A percentile compares a stretch with the other conserved stretches of the same genome.
Evolutionary conservation across 2,329 filamentous ascomycete species (phyloP).

Genomic region (Aspergillus fischeri): DNA sequence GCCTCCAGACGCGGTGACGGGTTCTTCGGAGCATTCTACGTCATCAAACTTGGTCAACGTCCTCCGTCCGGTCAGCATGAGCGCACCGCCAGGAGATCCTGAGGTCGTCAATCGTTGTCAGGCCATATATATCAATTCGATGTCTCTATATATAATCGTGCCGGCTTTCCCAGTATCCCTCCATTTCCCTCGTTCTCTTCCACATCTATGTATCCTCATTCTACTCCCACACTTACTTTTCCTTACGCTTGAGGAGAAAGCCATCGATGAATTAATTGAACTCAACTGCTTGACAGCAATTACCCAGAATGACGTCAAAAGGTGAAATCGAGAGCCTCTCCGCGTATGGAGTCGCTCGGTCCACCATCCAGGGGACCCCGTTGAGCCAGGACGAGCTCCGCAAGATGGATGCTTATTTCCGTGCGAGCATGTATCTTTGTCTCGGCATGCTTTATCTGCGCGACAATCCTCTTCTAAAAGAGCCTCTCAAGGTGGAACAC

Average conservation of each 20-base stretch:
- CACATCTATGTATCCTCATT: not conserved
- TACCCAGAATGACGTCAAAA: conserved; percentile 14
- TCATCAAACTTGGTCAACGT: not conserved
- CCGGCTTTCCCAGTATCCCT: not conserved
- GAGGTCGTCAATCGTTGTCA: not conserved
- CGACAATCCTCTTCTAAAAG: conserved; percentile 66
- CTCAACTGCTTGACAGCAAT: not conserved
- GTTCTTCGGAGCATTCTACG: not conserved
- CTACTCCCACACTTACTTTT: not conserved
- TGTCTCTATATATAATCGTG: not conserved
- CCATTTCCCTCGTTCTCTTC: too few relatives aligned
- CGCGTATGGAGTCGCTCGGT: conserved; percentile 62
- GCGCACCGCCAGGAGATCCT: not conserved
- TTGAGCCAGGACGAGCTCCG: conserved; percentile 63
- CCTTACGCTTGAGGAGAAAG: not conserved
- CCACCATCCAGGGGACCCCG: conserved; percentile 59
- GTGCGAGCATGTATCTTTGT: conserved; percentile 69
- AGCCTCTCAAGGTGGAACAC: conserved; percentile 65
- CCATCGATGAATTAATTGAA: not conserved
- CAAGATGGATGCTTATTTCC: conserved; percentile 69
- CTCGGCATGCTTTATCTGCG: conserved; percentile 77
- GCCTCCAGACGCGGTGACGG: not conserved
- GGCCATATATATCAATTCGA: not conserved
- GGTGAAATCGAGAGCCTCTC: conserved; percentile 54
- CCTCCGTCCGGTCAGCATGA: not conserved